phyloP scores from a whole-genome alignment of 805 yeast genomes.

The Peterozyma toletana region DNA sequence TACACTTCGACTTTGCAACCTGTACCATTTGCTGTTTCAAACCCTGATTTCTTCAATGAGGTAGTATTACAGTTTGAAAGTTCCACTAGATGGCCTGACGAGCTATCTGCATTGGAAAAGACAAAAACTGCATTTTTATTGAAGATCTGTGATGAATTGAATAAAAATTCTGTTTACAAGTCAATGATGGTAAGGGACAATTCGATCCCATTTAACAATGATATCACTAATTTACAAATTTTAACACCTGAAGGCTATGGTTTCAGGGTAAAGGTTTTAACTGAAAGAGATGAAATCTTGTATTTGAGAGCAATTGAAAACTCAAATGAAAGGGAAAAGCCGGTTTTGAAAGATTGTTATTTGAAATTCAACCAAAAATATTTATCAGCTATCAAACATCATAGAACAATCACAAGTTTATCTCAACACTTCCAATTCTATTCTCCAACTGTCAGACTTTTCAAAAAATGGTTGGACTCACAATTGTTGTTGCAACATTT shows the following conservation, averaged over 20 bases:
- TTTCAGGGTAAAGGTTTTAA: constrained; percentile 65
- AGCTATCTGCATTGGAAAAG: constrained; percentile 73
- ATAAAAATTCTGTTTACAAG: constrained; percentile 46
- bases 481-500: constrained; percentile 71
- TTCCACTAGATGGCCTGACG: constrained; percentile 95
- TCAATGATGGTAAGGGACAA: constrained; percentile 60
- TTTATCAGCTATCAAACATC: constrained; percentile 67
- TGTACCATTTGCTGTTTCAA: constrained; percentile 69
- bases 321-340: constrained; percentile 51
- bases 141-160: constrained; percentile 44
- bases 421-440: constrained; percentile 66
- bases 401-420: constrained; percentile 67
- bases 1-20: constrained; percentile 74
- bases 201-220: constrained; percentile 56
- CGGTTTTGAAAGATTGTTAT: constrained; percentile 52
- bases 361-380: constrained; percentile 60
- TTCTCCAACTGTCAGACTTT: constrained; percentile 74
- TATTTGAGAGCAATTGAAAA: constrained; percentile 67
- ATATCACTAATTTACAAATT: constrained; percentile 51
- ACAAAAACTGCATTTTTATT: constrained; percentile 86
- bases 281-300: constrained; percentile 77
- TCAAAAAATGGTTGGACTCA: constrained; percentile 85
- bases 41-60: constrained; percentile 75
- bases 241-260: constrained; percentile 89
- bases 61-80: constrained; percentile 82